Conservation (phyloP, 805 yeast species). For the Monosporozyma siamensis region DNA sequence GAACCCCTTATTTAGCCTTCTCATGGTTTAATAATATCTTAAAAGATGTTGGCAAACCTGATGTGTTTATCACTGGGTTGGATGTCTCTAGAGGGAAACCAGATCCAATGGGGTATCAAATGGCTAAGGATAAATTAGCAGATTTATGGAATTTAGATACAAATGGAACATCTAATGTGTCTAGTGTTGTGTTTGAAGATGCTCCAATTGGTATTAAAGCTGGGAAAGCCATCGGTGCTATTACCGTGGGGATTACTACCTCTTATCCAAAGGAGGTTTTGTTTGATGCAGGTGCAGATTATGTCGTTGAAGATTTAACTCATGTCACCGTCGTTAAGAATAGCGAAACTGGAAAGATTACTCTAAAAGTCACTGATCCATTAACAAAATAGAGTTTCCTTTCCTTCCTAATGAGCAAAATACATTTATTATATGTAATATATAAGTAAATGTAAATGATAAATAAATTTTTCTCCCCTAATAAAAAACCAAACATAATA, state of each 20-base stretch:
- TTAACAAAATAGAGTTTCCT: background rate
- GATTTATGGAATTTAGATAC: conserved; percentile 19
- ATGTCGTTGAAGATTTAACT: conserved; percentile 59
- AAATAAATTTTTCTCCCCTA: too few relatives aligned
- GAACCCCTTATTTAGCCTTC: conserved; percentile 60
- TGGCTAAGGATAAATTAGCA: conserved; percentile 49
- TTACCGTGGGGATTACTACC: conserved; percentile 66
- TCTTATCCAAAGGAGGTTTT: conserved; percentile 56
- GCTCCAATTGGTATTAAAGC: conserved; percentile 78
- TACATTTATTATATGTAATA: too few relatives aligned
- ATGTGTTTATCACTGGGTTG: conserved; percentile 70
- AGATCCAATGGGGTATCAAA: conserved; percentile 65
- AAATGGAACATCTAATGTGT: conserved; percentile 7
- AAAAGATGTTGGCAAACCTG: conserved; percentile 50
- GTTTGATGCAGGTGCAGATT: conserved; percentile 66
- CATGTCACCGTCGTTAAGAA: conserved; percentile 13
- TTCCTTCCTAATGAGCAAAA: background rate
- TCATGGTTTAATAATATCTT: conserved; percentile 54
- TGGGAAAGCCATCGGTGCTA: conserved; percentile 69
- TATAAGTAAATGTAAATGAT: too few relatives aligned
- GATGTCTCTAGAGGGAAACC: conserved; percentile 70
- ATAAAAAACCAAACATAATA: too few relatives aligned
- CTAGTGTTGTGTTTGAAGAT: conserved; percentile 65
- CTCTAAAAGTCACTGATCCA: conserved; percentile 8
- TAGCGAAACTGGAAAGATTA: conserved; percentile 4